Percentiles rank a stretch among this genome's conserved stretches.
Conservation (phyloP, 225 moss, liverwort and hornwort species). For the Bryum argenteum region DNA sequence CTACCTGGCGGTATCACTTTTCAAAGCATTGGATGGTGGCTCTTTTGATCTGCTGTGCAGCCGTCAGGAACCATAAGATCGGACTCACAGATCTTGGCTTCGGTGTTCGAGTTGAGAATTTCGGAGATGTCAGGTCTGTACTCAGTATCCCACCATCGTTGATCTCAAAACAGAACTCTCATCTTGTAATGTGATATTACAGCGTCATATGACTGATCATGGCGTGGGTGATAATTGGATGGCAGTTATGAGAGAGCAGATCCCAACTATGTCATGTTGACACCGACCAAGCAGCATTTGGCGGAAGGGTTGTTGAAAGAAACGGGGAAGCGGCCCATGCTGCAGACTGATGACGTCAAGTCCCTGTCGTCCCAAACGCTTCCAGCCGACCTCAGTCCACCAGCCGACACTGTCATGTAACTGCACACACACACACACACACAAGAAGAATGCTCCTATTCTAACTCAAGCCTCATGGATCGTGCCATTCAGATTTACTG, state of each 20-base stretch:
- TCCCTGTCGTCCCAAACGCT: constrained; percentile 58
- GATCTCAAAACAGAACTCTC: too few species aligned
- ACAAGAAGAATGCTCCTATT: too few species aligned
- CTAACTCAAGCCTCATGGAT: too few species aligned
- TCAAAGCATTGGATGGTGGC: neutral
- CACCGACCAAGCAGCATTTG: constrained; percentile 85
- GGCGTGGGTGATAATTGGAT: neutral
- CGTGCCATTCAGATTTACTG: too few species aligned
- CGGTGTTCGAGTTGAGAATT: constrained; percentile 88
- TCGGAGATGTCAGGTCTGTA: constrained; percentile 86
- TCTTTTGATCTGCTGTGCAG: constrained; percentile 34
- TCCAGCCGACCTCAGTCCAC: constrained; percentile 76
- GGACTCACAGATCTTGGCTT: constrained; percentile 74
- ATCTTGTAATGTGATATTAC: too few species aligned
- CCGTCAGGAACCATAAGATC: constrained; percentile 68
- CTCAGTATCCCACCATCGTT: neutral
- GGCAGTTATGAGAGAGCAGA: constrained; percentile 86
- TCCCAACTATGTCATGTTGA: constrained; percentile 96
- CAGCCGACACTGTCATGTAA: constrained; percentile 60
- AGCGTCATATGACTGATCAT: neutral
- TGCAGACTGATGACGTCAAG: constrained; percentile 58
- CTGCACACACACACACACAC: neutral
- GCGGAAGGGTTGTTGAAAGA: constrained; percentile 85
- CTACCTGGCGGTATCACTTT: neutral
- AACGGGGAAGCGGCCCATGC: constrained; percentile 82